These are phyloP conservation scores for Xylariaceae sp. DNA, from an alignment of 2,329 filamentous ascomycete species.

Conservation along the genomic window DNA sequence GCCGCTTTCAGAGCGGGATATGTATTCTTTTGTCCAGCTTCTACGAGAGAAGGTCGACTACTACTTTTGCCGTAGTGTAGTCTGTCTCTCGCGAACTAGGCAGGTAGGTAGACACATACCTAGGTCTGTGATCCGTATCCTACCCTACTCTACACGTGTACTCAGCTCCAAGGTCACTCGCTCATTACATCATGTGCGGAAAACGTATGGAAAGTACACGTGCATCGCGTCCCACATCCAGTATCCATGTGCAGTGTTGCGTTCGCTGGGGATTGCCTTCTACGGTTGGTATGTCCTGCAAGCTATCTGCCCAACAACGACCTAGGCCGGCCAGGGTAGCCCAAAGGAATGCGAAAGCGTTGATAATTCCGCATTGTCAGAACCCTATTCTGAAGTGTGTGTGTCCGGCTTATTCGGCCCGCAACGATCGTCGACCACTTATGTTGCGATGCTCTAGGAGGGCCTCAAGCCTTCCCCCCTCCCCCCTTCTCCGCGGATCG, in stretches of 20 bases:
- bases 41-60: too few relatives aligned
- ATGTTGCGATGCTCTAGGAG: background rate
- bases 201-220: background rate
- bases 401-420: background rate
- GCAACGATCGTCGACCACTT: background rate
- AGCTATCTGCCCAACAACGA: too few relatives aligned
- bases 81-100: too few relatives aligned
- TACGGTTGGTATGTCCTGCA: too few relatives aligned
- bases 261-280: background rate
- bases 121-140: too few relatives aligned
- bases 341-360: background rate
- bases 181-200: background rate
- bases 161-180: too few relatives aligned
- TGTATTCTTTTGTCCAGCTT: too few relatives aligned
- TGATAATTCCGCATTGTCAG: background rate
- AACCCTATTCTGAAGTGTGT: background rate
- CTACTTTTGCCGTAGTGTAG: too few relatives aligned
- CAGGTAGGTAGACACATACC: too few relatives aligned
- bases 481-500: background rate
- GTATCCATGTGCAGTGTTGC: too few relatives aligned
- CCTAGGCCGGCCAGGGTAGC: background rate
- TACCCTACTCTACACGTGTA: too few relatives aligned
- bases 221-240: background rate
- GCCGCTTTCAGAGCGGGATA: too few relatives aligned
- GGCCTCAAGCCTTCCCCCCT: background rate